Evolutionary conservation across 495 filamentous ascomycete species (phyloP).

Genomic region (Articulospora tetracladia): DNA sequence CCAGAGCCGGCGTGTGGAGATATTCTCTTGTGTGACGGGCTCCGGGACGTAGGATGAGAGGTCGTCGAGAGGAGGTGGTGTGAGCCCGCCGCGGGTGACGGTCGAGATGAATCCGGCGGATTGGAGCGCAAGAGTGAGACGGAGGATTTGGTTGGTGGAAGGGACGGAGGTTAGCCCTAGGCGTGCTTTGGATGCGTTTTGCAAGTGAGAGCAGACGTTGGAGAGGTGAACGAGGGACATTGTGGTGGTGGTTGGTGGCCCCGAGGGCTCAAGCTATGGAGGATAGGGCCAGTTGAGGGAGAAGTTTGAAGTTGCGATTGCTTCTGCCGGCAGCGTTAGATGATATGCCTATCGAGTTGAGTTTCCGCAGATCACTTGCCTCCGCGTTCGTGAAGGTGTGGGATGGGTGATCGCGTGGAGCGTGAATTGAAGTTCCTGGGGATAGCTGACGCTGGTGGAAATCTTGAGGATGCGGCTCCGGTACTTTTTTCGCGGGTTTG

Average conservation of each 20-base stretch:
- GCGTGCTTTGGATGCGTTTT: conserved; percentile 84
- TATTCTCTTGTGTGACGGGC: conserved; percentile 72
- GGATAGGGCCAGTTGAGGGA: neutral
- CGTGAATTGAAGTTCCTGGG: neutral
- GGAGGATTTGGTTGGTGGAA: conserved; percentile 74
- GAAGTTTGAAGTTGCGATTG: neutral
- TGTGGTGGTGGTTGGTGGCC: conserved; percentile 12
- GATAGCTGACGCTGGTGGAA: no score
- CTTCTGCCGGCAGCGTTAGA: neutral
- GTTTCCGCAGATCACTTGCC: neutral
- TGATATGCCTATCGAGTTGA: neutral
- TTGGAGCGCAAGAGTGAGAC: conserved; percentile 73
- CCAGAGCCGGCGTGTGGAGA: conserved; percentile 78
- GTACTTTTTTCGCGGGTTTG: no score
- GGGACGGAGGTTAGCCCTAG: conserved; percentile 86
- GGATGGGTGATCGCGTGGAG: neutral
- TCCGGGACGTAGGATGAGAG: conserved; percentile 49
- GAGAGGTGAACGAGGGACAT: conserved; percentile 87
- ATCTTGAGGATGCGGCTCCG: no score
- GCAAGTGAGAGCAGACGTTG: conserved; percentile 85
- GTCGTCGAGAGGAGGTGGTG: conserved; percentile 54
- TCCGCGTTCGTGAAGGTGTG: neutral
- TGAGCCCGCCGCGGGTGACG: conserved; percentile 72
- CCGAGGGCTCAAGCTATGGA: conserved; percentile 2
- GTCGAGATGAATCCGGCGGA: conserved; percentile 75